Base-by-base conservation (phyloP, 345 rosid genomes). In the Eucalyptus albens region DNA sequence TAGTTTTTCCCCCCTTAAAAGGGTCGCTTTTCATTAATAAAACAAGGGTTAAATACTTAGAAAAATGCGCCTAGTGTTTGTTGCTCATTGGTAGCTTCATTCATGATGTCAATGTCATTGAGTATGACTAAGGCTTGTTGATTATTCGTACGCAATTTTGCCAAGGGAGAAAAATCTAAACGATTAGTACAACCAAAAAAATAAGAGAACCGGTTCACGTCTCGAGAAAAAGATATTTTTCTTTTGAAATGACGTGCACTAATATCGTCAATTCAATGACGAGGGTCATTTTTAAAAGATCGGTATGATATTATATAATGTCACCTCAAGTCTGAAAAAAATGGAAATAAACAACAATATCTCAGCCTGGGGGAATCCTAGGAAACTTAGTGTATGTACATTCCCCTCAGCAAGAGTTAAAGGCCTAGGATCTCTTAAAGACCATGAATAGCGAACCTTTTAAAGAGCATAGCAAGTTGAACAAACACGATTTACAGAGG, bases 71-170 rank as follows among this genome's bases (percentile, higher is more conserved):
- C 80, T 31, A 31, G 42, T 31, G 80, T 67, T 31, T 31, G 80
- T 67, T 31, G 42, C 80, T 67, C 80, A 31, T 33, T 5, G 80
- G 6, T 15, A 86, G 90, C 95, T 19, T 92, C 95, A 94, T 49
- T 91, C 40, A 94, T 92, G 81, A 92, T 94, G 95, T 67, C 80
- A 67, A 67, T 67, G 80, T 16, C 42, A 16, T 67, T n/a, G 80
- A 67, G 21, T 8, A 67, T n/a, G 80, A 31, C 37, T 3, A n/a
- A 65, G 10, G 31, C 40, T 31, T n/a, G 80, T 31, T 31, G 40
- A 67, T 31, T 31, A n/a, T 67, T n/a, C 77, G 40, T 8, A n/a
- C 6, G 77, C 21, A 11, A 67, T 15, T n/a, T 67, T 2, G 77
- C 40, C 40, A 15, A 11, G 33, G 37, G 19, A n/a, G 72, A 65